Evolutionary conservation across 2,329 filamentous ascomycete species (phyloP).

Genomic region (Hypomyces rosellus): DNA sequence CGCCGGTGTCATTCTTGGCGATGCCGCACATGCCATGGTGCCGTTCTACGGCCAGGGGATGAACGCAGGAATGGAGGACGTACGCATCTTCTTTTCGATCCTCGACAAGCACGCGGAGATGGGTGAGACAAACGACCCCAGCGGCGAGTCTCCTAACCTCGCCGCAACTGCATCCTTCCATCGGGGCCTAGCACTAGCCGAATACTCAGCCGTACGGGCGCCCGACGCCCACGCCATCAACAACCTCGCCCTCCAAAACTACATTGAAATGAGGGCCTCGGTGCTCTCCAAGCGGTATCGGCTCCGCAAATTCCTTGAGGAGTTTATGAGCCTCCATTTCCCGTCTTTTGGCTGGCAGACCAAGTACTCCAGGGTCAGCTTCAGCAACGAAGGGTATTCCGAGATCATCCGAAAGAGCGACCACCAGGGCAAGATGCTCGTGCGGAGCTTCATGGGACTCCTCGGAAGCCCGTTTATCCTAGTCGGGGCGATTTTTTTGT

Average conservation of each 20-base stretch:
- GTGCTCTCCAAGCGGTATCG: constrained; percentile 74
- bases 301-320: constrained; percentile 79
- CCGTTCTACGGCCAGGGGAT: constrained; percentile 98
- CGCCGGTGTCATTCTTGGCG: constrained; percentile 79
- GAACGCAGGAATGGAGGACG: constrained; percentile 93
- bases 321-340: constrained; percentile 68
- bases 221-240: constrained; percentile 86
- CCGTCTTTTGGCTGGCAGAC: constrained; percentile 82
- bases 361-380: constrained; percentile 87
- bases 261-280: constrained; percentile 84
- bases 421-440: constrained; percentile 58
- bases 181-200: constrained; percentile 57
- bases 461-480: constrained; percentile 26
- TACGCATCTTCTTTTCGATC: constrained; percentile 76
- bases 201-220: constrained; percentile 69
- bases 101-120: constrained; percentile 61
- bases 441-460: constrained; percentile 36
- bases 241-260: constrained; percentile 84
- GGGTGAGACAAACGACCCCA: constrained; percentile 38
- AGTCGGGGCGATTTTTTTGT: constrained; percentile 19
- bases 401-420: constrained; percentile 68
- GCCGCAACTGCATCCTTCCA: constrained; percentile 45
- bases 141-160: constrained; percentile 26
- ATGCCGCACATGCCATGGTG: constrained; percentile 95
- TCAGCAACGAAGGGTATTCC: constrained; percentile 86